These are phyloP conservation scores for Geotrichum siamense DNA, from an alignment of 1,139 yeast species.

Conservation along the genomic window DNA sequence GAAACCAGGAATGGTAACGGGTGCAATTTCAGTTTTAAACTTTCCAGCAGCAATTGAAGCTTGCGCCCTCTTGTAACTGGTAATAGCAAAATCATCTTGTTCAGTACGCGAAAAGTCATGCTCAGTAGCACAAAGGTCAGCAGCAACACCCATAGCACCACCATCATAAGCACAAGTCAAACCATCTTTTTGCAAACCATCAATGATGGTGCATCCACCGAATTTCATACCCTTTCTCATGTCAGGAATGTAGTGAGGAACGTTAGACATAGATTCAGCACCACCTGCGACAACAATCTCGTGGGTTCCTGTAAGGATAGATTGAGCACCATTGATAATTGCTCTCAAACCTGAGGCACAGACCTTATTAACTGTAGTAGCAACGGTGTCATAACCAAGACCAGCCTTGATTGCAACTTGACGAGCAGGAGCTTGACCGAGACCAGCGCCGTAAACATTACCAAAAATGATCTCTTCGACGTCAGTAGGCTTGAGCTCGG, in stretches of 20 bases:
- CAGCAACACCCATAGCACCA: conserved; percentile 90
- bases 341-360: conserved; percentile 97
- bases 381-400: conserved; percentile 64
- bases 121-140: conserved; percentile 85
- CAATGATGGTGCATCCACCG: conserved; percentile 72
- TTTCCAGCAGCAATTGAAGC: conserved; percentile 73
- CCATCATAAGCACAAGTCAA: conserved; percentile 82
- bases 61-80: conserved; percentile 79
- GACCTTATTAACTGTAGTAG: conserved; percentile 90
- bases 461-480: conserved; percentile 93
- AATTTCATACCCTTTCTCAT: conserved; percentile 86
- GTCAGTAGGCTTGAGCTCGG: conserved; percentile 62
- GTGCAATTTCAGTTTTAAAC: conserved; percentile 72
- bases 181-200: conserved; percentile 89
- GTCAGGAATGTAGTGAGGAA: conserved; percentile 84
- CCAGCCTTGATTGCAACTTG: conserved; percentile 95
- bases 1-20: conserved; percentile 77
- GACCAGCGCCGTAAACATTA: conserved; percentile 84
- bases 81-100: conserved; percentile 85
- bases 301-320: conserved; percentile 80
- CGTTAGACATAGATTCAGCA: conserved; percentile 94
- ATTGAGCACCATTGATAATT: conserved; percentile 81
- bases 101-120: conserved; percentile 56
- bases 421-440: conserved; percentile 97
- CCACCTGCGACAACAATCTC: conserved; percentile 96